Evolutionary conservation across 768 basidiomycete genomes (phyloP).

Genomic region (Mycena olivaceomarginata): DNA sequence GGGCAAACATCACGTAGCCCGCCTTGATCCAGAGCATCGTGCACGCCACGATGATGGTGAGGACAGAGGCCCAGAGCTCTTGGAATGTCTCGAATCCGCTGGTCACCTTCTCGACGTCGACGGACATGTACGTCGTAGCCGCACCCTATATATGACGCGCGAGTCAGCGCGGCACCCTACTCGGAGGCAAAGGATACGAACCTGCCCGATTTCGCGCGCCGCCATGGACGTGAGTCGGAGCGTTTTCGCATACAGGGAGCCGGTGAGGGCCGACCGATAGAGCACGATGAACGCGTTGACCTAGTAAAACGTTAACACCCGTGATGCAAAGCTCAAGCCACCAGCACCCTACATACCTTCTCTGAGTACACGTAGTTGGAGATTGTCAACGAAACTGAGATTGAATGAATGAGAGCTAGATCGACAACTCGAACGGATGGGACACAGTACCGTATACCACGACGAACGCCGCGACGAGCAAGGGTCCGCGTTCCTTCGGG

Average conservation of each 20-base stretch:
- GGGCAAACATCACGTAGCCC: conserved; percentile 36
- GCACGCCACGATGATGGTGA: conserved; percentile 34
- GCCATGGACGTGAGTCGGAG: conserved; percentile 23
- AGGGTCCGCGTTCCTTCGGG: conserved; percentile 28
- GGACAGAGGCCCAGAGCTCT: conserved; percentile 33
- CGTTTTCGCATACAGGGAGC: conserved; percentile 34
- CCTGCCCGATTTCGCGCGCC: conserved; percentile 37
- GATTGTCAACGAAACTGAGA: conserved; percentile 17
- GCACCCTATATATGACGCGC: conserved; percentile 9
- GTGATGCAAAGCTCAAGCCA: neutral
- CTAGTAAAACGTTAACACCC: neutral
- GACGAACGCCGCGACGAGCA: conserved; percentile 23
- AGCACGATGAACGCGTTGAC: conserved; percentile 35
- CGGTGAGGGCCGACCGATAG: conserved; percentile 37
- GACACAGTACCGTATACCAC: conserved; percentile 21
- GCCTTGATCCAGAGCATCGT: conserved; percentile 34
- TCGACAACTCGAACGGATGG: neutral
- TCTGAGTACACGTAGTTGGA: conserved; percentile 20
- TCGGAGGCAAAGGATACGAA: neutral
- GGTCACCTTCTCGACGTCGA: conserved; percentile 40
- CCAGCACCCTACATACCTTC: neutral
- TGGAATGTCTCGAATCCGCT: conserved; percentile 24
- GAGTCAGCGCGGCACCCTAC: neutral
- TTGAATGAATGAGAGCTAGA: neutral
- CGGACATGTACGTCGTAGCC: conserved; percentile 38